Conservation (phyloP, 139 green algal genomes). For the Monoraphidium neglectum region DNA sequence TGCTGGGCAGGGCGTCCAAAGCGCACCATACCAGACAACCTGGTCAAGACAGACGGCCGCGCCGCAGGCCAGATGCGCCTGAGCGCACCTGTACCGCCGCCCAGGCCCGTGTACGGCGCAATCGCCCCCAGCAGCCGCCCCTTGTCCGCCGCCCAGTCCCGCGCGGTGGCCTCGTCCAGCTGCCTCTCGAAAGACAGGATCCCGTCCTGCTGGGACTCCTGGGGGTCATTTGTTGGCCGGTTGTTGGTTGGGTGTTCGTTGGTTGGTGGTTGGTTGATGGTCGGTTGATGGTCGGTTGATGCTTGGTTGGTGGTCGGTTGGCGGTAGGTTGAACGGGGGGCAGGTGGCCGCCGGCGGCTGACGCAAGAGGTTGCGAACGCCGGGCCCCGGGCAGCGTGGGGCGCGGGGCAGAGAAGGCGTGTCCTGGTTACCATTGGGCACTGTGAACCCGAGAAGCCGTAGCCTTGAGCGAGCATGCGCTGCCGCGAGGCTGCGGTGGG, state of each 20-base stretch:
- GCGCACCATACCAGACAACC: too few species aligned
- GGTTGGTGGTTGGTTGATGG: not conserved
- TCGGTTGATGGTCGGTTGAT: not conserved
- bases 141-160: slow-evolving; percentile 78
- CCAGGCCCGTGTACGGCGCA: slow-evolving; percentile 46
- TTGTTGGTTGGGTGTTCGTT: not conserved
- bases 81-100: not conserved
- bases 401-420: too few species aligned
- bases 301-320: not conserved
- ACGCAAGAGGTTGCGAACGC: too few species aligned
- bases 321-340: not conserved
- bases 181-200: slow-evolving; percentile 76
- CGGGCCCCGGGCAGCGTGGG: too few species aligned
- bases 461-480: too few species aligned
- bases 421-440: too few species aligned
- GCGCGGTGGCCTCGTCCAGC: slow-evolving; percentile 70
- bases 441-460: too few species aligned
- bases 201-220: slow-evolving; percentile 78
- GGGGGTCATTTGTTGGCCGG: slow-evolving; percentile 20
- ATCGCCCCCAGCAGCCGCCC: slow-evolving; percentile 66
- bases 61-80: too few species aligned
- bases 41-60: too few species aligned
- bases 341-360: too few species aligned
- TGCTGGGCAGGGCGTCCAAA: too few species aligned
- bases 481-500: too few species aligned